Evolutionary conservation across 495 filamentous ascomycete genomes (phyloP).

Genomic region (Aspergillus coremiiformis): DNA sequence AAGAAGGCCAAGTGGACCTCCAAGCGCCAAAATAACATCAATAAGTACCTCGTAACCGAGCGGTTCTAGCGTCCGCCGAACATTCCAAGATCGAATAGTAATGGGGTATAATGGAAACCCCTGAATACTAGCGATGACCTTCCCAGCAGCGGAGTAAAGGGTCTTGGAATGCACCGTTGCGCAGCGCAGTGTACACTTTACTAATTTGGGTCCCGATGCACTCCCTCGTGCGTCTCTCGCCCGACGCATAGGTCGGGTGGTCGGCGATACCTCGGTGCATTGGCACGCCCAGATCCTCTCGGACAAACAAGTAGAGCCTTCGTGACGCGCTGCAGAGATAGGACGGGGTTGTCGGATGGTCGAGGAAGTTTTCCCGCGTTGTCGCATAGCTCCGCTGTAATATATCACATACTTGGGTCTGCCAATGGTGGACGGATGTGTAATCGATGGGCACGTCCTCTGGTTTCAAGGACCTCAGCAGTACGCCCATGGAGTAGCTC

Average conservation of each 20-base stretch:
- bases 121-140: not conserved
- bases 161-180: slow-evolving; percentile 10
- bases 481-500: not conserved
- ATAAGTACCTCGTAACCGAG: not conserved
- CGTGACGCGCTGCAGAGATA: slow-evolving; percentile 17
- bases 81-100: not conserved
- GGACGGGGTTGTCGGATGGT: not conserved
- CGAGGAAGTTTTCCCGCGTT: slow-evolving; percentile 2
- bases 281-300: slow-evolving; percentile 16
- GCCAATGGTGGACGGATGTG: slow-evolving; percentile 6
- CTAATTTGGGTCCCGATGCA: slow-evolving; percentile 18
- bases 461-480: not conserved
- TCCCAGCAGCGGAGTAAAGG: slow-evolving; percentile 45
- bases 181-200: slow-evolving; percentile 17
- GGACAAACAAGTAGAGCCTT: slow-evolving; percentile 19
- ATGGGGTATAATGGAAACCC: no score
- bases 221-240: slow-evolving; percentile 6
- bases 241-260: slow-evolving; percentile 16
- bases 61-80: not conserved
- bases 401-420: not conserved
- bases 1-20: not conserved
- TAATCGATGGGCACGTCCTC: no score
- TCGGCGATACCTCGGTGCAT: slow-evolving; percentile 23
- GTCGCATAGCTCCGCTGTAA: not conserved
- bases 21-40: not conserved